Evolutionary conservation across 306 rosid genomes (phyloP), one percentile per base, ranked within the genome.

Genomic region (Ochetophila trinervis): DNA sequence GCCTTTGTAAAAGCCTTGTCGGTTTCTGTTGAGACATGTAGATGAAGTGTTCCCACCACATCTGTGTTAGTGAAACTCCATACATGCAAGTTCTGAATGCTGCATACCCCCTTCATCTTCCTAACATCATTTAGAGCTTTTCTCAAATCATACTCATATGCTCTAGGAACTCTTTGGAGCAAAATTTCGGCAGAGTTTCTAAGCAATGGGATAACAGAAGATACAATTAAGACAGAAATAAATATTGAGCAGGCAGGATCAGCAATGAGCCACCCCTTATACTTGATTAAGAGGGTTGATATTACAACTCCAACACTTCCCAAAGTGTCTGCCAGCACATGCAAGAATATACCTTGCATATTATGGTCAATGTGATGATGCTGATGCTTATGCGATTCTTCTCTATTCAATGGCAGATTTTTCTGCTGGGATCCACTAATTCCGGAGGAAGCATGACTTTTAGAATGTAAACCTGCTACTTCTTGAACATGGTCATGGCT

Each of bases 191-290:
- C 97, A 3, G 99, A 78, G 80, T 93, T 93, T 78, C 91, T 81
- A 53, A 90, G 97, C 61, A 93, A 79, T 53, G 97, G 94, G 71
- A 93, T 83, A 52, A 93, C 99, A 0, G 99, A 89, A 68, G 96
- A 76, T 62, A 93, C 70, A 50, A 93, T 90, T 66, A 90, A 74
- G 70, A 93, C 60, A 1, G 99, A 93, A 67, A 93, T 93, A 62
- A 89, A 93, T 74, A 93, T 89, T 24, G 98, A 93, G 86, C 95
- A 89, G 45, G 93, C 93, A 19, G 98, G 98, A 81, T 93, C 98
- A 12, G 98, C 95, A 54, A 79, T 77, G 52, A 87, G 89, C 97
- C 98, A 93, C 49, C 98, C 98, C 77, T 87, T 93, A 78, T 93
- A 89, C 80, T 84, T 86, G n/a, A 93, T 89, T 63, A 93, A 68